Evolutionary conservation across 306 rosid genomes (phyloP), one percentile per base, ranked within the genome.

Genomic region (Begonia masoniana): DNA sequence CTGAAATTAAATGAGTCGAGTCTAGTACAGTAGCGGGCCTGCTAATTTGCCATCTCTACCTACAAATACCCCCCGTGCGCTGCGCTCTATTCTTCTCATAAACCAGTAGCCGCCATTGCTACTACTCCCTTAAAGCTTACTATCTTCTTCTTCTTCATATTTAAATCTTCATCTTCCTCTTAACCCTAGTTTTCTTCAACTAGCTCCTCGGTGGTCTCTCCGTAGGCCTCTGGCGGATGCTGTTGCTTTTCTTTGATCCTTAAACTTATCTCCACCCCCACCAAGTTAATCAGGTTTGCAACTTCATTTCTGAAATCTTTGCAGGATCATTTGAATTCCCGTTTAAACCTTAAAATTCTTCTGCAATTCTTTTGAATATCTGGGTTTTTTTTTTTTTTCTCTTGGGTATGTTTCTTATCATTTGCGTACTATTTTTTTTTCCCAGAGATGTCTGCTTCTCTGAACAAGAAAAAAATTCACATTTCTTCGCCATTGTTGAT

Each of bases 91-190:
- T 31, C 43, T 8, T 41, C 70, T 49, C 63, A 43, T 78, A 78
- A 82, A 35, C 51, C 71, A 74, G 60, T 62, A 39, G 62, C 42
- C 76, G 76, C 69, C 78, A 77, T 50, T 50, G 7, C 74, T 72
- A 64, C 52, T 58, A 65, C 59, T 52, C 50, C 10, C 55, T 65
- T 63, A 42, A 60, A 59, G 55, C 50, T 61, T 78, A 71, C 52
- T 60, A 45, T 41, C 50, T 17, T 45, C 62, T 55, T 42, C 77
- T 52, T 24, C 63, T 16, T 58, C 58, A 23, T 16, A 15, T 13
- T 1, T 21, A 7, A 57, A 9, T 43, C 10, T 9, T 43, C 10
- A 43, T 12, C 15, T 26, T n/a, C 13, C 36, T 41, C 31, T 56
- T 54, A 52, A 53, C 51, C 52, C 14, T n/a, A 12, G 19, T 24